A percentile compares a stretch with the other conserved stretches of the same genome.
Conservation (phyloP, 2,329 filamentous ascomycete genomes). For the Penicillium italicum region DNA sequence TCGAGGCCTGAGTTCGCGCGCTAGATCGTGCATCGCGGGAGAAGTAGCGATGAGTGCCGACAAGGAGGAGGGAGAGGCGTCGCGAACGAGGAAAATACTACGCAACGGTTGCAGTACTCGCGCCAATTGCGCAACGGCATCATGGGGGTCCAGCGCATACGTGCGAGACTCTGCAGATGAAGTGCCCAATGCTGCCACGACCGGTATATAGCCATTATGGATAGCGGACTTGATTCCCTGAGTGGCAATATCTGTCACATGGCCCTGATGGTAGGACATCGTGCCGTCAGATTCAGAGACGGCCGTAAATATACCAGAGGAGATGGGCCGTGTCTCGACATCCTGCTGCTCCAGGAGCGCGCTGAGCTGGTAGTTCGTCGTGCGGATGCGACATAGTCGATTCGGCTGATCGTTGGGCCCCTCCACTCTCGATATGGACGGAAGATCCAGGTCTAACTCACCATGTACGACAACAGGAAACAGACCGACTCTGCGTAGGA, state of each 20-base stretch:
- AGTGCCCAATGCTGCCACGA: slow-evolving; percentile 1
- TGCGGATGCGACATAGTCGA: background rate
- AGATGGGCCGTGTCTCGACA: slow-evolving; percentile 1
- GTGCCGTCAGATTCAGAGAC: background rate
- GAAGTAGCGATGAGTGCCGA: background rate
- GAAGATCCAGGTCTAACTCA: background rate
- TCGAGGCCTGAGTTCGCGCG: background rate
- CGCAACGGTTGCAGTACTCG: slow-evolving; percentile 1
- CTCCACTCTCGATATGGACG: background rate
- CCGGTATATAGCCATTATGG: background rate
- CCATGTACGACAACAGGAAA: slow-evolving; percentile 1
- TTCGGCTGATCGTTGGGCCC: background rate
- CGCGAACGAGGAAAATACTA: background rate
- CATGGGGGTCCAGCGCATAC: background rate
- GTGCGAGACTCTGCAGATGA: background rate
- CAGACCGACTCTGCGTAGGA: background rate
- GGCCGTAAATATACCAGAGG: background rate
- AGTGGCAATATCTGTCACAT: background rate
- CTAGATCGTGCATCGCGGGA: background rate
- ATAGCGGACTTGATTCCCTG: background rate
- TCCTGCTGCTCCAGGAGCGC: slow-evolving; percentile 1
- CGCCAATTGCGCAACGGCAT: background rate
- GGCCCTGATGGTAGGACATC: background rate
- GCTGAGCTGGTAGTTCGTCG: slow-evolving; percentile 2
- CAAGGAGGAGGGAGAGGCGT: background rate